Base-by-base conservation (phyloP, 306 rosid species). In the Castanopsis chinensis region DNA sequence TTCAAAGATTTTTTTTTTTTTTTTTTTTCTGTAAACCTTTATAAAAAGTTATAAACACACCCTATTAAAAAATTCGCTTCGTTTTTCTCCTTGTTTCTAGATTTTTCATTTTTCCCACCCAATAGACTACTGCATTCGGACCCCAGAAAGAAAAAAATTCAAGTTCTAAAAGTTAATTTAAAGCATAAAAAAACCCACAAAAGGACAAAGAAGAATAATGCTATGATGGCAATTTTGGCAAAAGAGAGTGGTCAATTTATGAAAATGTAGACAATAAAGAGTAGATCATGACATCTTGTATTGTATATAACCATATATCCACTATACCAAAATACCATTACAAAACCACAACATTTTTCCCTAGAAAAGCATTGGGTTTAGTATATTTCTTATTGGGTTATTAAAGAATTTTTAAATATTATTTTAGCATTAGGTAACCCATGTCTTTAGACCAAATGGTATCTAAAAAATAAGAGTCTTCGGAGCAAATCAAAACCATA, bases 401-500 rank as follows among this genome's bases (percentile, higher is more conserved):
- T 28, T 28, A 5, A 15, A 27, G 37, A 28, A 18, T 58, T 55
- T 58, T 23, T 8, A n/a, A 58, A 23, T 4, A n/a, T 20, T 57
- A 57, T 20, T 57, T 57, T 57, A 57, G 21, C 63, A 6, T 10
- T 21, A 20, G 11, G 12, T 49, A 49, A 49, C 17, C 53, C 17
- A 49, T 49, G 15, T 49, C 53, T 49, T 49, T 13, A 15, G 17
- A 49, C 4, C 14, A 49, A 49, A 49, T 49, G 17, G 53, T 49
- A 49, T 49, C 17, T 8, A 8, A 49, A 12, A 49, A 49, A 12
- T 12, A 49, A 12, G 10, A 51, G 17, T 21, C 5, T 2, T 58
- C 28, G 83, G 83, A 76, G 68, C 19, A 15, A 73, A 72, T 85
- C 80, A 21, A 32, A 58, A 59, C 86, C 82, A 72, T 73, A 64